These are phyloP conservation scores for Endotrypanum monterogeii DNA, from an alignment of 208 protist species.

Conservation along the genomic window DNA sequence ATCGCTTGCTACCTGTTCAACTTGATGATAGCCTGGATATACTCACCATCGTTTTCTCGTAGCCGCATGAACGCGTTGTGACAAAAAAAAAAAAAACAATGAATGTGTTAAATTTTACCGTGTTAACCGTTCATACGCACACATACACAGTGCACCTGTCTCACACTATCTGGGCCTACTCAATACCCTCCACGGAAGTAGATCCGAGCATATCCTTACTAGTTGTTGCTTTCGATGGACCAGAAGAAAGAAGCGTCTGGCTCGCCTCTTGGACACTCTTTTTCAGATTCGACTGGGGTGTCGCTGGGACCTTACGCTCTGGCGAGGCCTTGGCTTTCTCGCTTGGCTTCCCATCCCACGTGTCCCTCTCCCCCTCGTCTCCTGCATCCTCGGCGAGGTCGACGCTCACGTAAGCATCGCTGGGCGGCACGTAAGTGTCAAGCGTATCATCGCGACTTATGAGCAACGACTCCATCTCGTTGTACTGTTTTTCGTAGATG, in stretches of 20 bases:
- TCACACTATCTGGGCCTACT: slow-evolving; percentile 31
- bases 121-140: not conserved
- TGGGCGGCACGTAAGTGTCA: slow-evolving; percentile 48
- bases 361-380: slow-evolving; percentile 7
- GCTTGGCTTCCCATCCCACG: not conserved
- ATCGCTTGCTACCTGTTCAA: not conserved
- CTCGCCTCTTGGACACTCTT: slow-evolving; percentile 2
- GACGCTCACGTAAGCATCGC: slow-evolving; percentile 23
- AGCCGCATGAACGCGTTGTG: not conserved
- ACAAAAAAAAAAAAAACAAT: not conserved
- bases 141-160: not conserved
- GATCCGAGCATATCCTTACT: slow-evolving; percentile 52
- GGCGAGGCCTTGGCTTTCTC: not conserved
- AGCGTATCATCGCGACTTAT: slow-evolving; percentile 69
- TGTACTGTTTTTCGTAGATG: slow-evolving; percentile 80
- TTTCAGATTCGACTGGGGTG: not conserved
- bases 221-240: slow-evolving; percentile 24
- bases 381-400: slow-evolving; percentile 14
- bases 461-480: slow-evolving; percentile 85
- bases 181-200: slow-evolving; percentile 66
- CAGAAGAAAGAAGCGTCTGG: not conserved
- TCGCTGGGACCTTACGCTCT: not conserved
- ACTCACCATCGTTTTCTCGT: not conserved
- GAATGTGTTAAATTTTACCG: no score
- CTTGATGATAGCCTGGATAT: not conserved